These are phyloP conservation scores for Naegleria gruberi DNA, from an alignment of 208 protist species.

Conservation along the genomic window DNA sequence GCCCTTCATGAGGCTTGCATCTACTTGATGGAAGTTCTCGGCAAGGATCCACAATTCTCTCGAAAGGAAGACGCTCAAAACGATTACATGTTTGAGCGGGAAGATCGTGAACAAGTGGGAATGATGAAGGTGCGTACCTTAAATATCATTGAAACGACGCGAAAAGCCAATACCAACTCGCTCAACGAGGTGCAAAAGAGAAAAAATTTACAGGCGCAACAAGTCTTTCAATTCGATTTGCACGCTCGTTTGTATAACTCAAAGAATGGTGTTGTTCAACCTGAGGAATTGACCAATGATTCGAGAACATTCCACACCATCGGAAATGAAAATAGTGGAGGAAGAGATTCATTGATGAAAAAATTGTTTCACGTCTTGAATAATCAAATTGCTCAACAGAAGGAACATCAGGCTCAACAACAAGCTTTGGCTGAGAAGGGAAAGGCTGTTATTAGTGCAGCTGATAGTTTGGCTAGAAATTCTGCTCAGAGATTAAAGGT, in stretches of 20 bases:
- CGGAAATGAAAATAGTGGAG: neutral
- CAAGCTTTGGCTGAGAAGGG: neutral
- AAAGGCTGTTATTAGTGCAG: neutral
- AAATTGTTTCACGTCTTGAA: neutral
- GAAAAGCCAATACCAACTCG: neutral
- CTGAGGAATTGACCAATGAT: neutral
- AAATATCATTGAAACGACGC: neutral
- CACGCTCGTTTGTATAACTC: neutral
- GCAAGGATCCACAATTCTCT: neutral
- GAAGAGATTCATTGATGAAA: neutral
- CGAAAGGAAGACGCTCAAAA: conserved; percentile 8
- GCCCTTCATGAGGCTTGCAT: neutral
- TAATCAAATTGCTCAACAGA: neutral
- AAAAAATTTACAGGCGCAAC: neutral
- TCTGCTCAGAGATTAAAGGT: neutral
- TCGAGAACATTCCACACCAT: neutral
- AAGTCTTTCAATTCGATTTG: neutral
- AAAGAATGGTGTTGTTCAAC: neutral
- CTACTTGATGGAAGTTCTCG: neutral
- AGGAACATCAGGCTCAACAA: neutral
- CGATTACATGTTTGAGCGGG: conserved; percentile 16
- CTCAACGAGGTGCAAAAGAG: neutral
- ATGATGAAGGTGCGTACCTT: neutral
- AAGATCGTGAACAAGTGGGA: neutral
- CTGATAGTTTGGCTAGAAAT: neutral